Conservation (phyloP, 2,329 filamentous ascomycete genomes). For the Colletotrichum brevisporum region DNA sequence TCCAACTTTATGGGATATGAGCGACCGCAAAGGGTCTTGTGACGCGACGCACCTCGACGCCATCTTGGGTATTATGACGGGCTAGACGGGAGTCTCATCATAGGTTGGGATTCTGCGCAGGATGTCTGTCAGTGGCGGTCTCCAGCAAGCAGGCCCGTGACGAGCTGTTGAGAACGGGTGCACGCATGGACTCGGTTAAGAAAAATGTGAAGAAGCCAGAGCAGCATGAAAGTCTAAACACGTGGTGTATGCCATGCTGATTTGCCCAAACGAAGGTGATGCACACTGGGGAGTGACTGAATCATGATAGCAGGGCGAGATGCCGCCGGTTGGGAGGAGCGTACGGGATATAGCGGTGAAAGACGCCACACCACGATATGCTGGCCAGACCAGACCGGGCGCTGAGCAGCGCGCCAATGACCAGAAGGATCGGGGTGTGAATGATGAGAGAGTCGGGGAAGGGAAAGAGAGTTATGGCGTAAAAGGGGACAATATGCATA, state of each 20-base stretch:
- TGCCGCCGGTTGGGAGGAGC: constrained; percentile 18
- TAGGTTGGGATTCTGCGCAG: constrained; percentile 29
- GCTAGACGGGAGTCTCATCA: constrained; percentile 42
- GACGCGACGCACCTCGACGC: constrained; percentile 64
- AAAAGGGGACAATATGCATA: constrained; percentile 6
- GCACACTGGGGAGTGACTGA: constrained; percentile 30
- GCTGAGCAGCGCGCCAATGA: too few relatives aligned
- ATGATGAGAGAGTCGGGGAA: background rate
- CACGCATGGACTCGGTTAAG: constrained; percentile 19
- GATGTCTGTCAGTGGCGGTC: constrained; percentile 9
- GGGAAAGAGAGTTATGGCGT: constrained; percentile 3
- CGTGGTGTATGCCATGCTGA: constrained; percentile 36
- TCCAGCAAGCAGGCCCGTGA: background rate
- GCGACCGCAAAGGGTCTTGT: constrained; percentile 11
- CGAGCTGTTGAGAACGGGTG: constrained; percentile 4
- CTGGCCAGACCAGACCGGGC: too few relatives aligned
- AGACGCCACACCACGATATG: constrained; percentile 3
- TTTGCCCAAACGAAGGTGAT: constrained; percentile 38
- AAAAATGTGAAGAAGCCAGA: constrained; percentile 11
- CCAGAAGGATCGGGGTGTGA: background rate
- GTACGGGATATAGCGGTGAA: constrained; percentile 1
- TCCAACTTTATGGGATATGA: constrained; percentile 42
- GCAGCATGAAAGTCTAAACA: constrained; percentile 28
- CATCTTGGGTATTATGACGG: constrained; percentile 61
- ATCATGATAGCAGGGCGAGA: constrained; percentile 31